Percentiles rank a stretch among this genome's conserved stretches.
These are phyloP conservation scores for Candida boleticola DNA, from an alignment of 805 yeast genomes.

Conservation along the genomic window DNA sequence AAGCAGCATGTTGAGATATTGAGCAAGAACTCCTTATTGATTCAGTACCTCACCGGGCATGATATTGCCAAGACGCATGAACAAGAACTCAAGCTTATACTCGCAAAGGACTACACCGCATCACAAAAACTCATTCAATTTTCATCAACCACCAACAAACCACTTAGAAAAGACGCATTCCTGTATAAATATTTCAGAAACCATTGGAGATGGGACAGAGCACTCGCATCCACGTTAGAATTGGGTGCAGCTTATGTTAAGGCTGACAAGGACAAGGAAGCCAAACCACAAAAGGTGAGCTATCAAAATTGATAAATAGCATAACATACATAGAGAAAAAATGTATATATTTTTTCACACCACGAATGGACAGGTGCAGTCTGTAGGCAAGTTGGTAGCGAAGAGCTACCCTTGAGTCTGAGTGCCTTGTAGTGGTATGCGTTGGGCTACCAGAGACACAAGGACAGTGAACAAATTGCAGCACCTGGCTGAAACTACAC, in stretches of 20 bases:
- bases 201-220: slow-evolving; percentile 21
- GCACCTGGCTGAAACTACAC: too few relatives aligned
- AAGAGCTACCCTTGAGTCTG: too few relatives aligned
- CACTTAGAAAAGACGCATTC: slow-evolving; percentile 27
- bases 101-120: slow-evolving; percentile 4
- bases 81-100: slow-evolving; percentile 20
- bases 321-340: too few relatives aligned
- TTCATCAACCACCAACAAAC: slow-evolving; percentile 12
- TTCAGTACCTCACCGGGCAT: slow-evolving; percentile 21
- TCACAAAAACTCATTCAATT: slow-evolving; percentile 4
- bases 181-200: slow-evolving; percentile 16
- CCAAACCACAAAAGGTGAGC: too few relatives aligned
- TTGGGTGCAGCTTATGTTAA: slow-evolving; percentile 8
- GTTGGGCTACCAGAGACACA: too few relatives aligned
- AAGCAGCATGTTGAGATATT: slow-evolving; percentile 26
- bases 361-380: too few relatives aligned
- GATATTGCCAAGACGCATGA: slow-evolving; percentile 28
- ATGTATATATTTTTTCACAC: too few relatives aligned
- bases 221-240: slow-evolving; percentile 12
- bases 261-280: too few relatives aligned
- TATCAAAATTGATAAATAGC: too few relatives aligned
- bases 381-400: too few relatives aligned
- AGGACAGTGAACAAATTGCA: too few relatives aligned
- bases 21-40: slow-evolving; percentile 22
- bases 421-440: too few relatives aligned